Conservation (phyloP, 106 monocot genomes). For the Iris macrosiphon region DNA sequence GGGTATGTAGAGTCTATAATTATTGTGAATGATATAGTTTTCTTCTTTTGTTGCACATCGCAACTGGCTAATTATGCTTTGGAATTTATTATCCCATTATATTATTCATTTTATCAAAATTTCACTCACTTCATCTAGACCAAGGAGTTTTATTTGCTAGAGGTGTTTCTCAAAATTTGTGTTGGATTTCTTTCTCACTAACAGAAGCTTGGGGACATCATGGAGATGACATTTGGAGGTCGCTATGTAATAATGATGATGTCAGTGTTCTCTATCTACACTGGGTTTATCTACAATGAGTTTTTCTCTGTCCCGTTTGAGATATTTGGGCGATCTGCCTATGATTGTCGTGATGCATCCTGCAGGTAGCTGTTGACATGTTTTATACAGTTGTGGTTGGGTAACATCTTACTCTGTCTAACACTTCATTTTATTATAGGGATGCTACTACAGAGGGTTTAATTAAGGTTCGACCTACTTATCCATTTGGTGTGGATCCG, state of each 20-base stretch:
- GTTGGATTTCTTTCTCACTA: conserved; percentile 11
- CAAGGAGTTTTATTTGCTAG: not conserved
- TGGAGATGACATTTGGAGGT: conserved; percentile 96
- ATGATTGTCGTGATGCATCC: conserved; percentile 88
- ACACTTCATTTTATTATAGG: conserved; percentile 21
- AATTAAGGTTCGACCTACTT: conserved; percentile 64
- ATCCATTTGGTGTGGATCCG: conserved; percentile 98
- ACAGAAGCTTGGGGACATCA: conserved; percentile 97
- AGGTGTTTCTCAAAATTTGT: not conserved
- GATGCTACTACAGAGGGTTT: conserved; percentile 78
- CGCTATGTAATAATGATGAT: conserved; percentile 96
- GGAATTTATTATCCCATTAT: not conserved
- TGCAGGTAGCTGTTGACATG: conserved; percentile 75
- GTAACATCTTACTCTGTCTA: not conserved
- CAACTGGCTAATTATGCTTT: not conserved
- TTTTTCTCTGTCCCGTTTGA: conserved; percentile 96
- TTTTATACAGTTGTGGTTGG: not conserved
- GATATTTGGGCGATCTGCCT: conserved; percentile 89
- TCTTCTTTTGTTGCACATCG: not conserved
- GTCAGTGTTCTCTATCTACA: conserved; percentile 93
- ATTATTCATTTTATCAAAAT: not conserved
- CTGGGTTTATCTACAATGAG: conserved; percentile 96
- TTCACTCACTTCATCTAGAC: not conserved
- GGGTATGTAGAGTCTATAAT: too few species aligned
- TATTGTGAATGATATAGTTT: too few species aligned